Evolutionary conservation across 179 eudicot species (phyloP), one percentile per base, ranked within the genome.

Genomic region (Drosera spatulata): DNA sequence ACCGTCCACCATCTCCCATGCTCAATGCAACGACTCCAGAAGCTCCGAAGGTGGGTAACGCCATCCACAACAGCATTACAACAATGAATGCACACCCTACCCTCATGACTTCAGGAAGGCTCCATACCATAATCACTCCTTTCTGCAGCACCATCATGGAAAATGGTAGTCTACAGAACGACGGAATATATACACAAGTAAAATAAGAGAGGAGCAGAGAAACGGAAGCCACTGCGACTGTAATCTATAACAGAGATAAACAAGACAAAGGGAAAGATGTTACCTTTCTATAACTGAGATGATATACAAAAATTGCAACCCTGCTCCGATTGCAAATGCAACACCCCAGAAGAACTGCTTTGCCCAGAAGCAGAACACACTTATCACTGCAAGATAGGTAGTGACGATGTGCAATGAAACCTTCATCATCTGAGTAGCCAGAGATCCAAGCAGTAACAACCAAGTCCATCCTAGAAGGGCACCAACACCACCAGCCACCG

Each of bases 21-120:
- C 90, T 83, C 71, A 85, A 85, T 67, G 99, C 99, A 61, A 93
- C 93, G 73, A 93, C 86, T 50, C 96, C 99, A 73, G 96, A 87
- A 49, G 82, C 90, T 71, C 99, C 99, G 60, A 93, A 93, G 48
- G 99, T 89, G 96, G 96, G 89, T 40, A 93, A 68, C 12, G 79
- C 82, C 69, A 93, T 85, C 99, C 99, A 93, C 52, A 65, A 41
- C 67, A 93, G 86, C 90, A 86, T 93, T 57, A 89, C 84, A 56
- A 93, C 42, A 74, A 82, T 84, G 66, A 82, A 93, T 40, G 77
- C 82, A 70, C 76, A 82, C 47, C 95, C 84, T 56, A 89, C 74
- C 70, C 83, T 68, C 82, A 82, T 80, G 61, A 86, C 95, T 73
- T 86, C 91, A 54, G 93, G 96, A 74, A 89, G 86, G 70, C 76